Conservation (phyloP, 257 asterid genomes). For the Primulina eburnea region DNA sequence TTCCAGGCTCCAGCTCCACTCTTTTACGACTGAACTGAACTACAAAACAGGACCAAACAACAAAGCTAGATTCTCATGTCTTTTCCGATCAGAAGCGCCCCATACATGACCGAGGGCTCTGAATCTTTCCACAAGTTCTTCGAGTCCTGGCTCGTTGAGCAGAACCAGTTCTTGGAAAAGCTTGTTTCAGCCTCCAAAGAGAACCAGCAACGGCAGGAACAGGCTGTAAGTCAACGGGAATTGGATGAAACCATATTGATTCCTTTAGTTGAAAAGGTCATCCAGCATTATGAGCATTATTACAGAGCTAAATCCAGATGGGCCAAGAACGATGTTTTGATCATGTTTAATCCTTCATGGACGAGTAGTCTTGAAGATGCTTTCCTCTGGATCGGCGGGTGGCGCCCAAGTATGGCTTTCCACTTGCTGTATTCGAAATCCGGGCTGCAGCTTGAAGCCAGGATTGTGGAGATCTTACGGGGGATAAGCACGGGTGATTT, state of each 20-base stretch:
- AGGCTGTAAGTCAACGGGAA: not conserved
- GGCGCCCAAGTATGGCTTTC: constrained; percentile 75
- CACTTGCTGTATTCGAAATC: constrained; percentile 67
- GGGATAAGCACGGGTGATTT: constrained; percentile 45
- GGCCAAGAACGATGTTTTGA: constrained; percentile 31
- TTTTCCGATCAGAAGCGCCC: not conserved
- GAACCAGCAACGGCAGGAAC: not conserved
- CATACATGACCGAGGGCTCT: not conserved
- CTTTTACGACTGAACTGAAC: not conserved
- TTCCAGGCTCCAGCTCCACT: too few species aligned
- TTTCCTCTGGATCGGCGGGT: constrained; percentile 68
- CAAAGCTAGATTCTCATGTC: not conserved
- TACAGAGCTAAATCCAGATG: constrained; percentile 40
- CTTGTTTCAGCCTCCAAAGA: constrained; percentile 36
- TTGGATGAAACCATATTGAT: constrained; percentile 2
- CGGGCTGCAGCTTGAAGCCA: constrained; percentile 54
- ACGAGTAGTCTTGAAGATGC: constrained; percentile 61
- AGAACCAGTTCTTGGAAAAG: constrained; percentile 38
- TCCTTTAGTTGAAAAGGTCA: constrained; percentile 30
- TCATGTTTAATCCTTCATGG: constrained; percentile 67
- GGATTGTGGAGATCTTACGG: constrained; percentile 34
- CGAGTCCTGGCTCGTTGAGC: constrained; percentile 52
- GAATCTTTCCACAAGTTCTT: constrained; percentile 37
- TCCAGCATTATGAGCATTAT: constrained; percentile 57
- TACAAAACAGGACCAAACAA: not conserved